Percentiles rank a stretch among this genome's conserved stretches.
phyloP scores from a whole-genome alignment of 192 early-diverging fungal species.

The Coemansia sp. region DNA sequence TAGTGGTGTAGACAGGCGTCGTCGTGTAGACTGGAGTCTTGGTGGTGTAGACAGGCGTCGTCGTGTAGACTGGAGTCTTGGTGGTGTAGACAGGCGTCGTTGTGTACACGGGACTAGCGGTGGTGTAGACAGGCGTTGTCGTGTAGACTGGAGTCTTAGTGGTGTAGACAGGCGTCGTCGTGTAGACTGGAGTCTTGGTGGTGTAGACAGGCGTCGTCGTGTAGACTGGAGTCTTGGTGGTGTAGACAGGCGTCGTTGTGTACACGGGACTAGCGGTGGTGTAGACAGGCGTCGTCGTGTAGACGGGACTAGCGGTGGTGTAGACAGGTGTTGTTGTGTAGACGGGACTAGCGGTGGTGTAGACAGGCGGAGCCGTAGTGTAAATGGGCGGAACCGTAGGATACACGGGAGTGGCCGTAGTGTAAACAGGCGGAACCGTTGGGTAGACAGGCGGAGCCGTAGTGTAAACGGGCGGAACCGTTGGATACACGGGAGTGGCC shows the following conservation, averaged over 20 bases:
- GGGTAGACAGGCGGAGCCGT: not conserved
- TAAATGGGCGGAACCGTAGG: not conserved
- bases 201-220: not conserved
- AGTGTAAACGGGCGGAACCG: not conserved
- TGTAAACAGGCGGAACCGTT: not conserved
- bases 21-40: constrained; percentile 1
- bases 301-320: not conserved
- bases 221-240: not conserved
- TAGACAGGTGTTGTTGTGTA: not conserved
- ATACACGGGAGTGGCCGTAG: not conserved
- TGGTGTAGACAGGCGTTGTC: not conserved
- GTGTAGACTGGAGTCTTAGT: not conserved
- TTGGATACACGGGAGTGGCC: not conserved
- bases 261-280: not conserved
- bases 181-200: not conserved
- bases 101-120: not conserved
- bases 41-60: not conserved
- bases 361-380: not conserved
- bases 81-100: not conserved
- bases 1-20: constrained; percentile 5
- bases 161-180: not conserved
- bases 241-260: not conserved
- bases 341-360: not conserved
- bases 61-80: constrained; percentile 6
- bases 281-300: not conserved